A percentile compares a stretch with the other conserved stretches of the same genome.
These are phyloP conservation scores for Candida sp. DNA, from an alignment of 1,139 yeast species.

Conservation along the genomic window DNA sequence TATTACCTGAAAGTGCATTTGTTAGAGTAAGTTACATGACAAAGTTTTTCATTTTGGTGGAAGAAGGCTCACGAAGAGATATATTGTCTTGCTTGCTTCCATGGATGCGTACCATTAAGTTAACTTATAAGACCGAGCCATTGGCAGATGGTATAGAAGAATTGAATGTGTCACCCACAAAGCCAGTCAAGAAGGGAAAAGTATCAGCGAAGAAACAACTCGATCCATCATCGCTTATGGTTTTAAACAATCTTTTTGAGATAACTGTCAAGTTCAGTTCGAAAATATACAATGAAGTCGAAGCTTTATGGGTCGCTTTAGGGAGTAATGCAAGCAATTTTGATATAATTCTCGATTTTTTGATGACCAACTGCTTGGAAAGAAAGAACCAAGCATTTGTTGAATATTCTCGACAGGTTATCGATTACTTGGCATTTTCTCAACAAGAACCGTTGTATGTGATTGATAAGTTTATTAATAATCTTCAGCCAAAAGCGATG, in stretches of 20 bases:
- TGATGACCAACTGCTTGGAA: slow-evolving; percentile 66
- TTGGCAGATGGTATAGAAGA: slow-evolving; percentile 7
- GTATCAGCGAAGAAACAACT: slow-evolving; percentile 23
- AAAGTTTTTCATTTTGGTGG: slow-evolving; percentile 63
- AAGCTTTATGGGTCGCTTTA: slow-evolving; percentile 91
- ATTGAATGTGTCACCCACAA: not conserved
- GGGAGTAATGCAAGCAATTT: slow-evolving; percentile 71
- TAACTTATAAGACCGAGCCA: slow-evolving; percentile 32
- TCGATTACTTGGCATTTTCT: slow-evolving; percentile 66
- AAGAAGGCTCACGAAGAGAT: slow-evolving; percentile 59
- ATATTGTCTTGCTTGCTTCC: slow-evolving; percentile 78
- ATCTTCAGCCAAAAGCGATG: slow-evolving; percentile 83
- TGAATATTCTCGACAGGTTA: slow-evolving; percentile 73
- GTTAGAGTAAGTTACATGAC: slow-evolving; percentile 71
- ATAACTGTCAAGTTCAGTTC: slow-evolving; percentile 78
- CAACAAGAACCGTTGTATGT: slow-evolving; percentile 55
- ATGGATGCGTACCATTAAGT: slow-evolving; percentile 81
- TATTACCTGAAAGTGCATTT: slow-evolving; percentile 56
- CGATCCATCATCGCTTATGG: slow-evolving; percentile 67
- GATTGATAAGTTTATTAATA: slow-evolving; percentile 62
- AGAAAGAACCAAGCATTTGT: slow-evolving; percentile 74
- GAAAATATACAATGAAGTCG: slow-evolving; percentile 78
- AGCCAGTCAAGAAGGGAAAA: not conserved
- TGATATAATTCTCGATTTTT: slow-evolving; percentile 67
- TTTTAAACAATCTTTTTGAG: slow-evolving; percentile 76